Percentiles rank a stretch among this genome's conserved stretches.
phyloP scores from a whole-genome alignment of 805 yeast species.

The Wickerhamomyces bovis region DNA sequence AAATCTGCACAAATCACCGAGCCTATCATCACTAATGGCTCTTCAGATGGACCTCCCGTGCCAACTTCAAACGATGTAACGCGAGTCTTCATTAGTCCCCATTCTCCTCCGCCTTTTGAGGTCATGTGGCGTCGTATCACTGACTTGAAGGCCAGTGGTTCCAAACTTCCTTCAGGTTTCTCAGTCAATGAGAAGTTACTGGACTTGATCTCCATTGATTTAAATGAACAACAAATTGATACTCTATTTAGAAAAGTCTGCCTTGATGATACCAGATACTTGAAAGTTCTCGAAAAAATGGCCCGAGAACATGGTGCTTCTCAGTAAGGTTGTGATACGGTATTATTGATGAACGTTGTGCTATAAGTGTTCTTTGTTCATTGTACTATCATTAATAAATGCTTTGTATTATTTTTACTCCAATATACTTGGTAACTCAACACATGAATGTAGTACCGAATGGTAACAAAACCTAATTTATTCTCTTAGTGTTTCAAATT shows the following conservation, averaged over 20 bases:
- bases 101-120: background rate
- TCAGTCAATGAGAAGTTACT: background rate
- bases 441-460: no score
- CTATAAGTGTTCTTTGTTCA: no score
- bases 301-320: background rate
- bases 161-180: background rate
- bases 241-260: background rate
- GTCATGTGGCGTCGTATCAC: background rate
- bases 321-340: no score
- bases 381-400: no score
- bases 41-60: background rate
- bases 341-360: no score
- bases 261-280: background rate
- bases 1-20: background rate
- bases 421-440: no score
- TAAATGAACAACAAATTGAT: background rate
- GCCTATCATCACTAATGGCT: background rate
- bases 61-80: background rate
- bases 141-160: background rate
- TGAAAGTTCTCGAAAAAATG: background rate
- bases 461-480: no score
- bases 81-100: background rate
- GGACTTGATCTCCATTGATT: background rate
- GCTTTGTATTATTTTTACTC: no score
- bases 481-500: no score